Percentiles rank a stretch among this genome's conserved stretches.
These are phyloP conservation scores for Teratosphaeria nubilosa DNA, from an alignment of 2,329 filamentous ascomycete species.

Conservation along the genomic window DNA sequence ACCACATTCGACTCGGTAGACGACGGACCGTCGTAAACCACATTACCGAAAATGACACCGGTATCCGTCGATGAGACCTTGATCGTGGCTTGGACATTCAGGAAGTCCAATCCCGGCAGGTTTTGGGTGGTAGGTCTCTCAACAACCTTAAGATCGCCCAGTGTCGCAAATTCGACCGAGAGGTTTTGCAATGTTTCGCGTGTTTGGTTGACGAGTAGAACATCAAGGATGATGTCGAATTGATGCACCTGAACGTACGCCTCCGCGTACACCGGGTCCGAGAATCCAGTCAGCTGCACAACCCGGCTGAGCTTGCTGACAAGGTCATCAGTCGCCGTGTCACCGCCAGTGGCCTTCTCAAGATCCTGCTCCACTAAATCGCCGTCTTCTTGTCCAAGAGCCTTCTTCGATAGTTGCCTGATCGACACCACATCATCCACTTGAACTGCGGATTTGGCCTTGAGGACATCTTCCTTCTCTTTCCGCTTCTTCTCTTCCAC, in stretches of 20 bases:
- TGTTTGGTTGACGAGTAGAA: constrained; percentile 93
- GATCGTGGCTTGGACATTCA: constrained; percentile 97
- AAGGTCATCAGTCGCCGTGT: constrained; percentile 72
- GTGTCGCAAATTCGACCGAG: constrained; percentile 94
- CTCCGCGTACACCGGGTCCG: constrained; percentile 96
- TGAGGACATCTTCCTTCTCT: constrained; percentile 86
- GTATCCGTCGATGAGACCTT: constrained; percentile 98
- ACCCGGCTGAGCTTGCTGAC: constrained; percentile 91
- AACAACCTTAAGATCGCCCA: constrained; percentile 95
- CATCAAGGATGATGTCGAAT: constrained; percentile 95
- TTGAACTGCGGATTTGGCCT: constrained; percentile 86
- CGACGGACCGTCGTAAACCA: constrained; percentile 90
- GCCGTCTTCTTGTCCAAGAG: constrained; percentile 58
- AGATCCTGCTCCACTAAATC: constrained; percentile 85
- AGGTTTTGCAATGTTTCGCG: constrained; percentile 93
- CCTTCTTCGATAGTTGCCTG: constrained; percentile 87
- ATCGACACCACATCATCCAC: constrained; percentile 93
- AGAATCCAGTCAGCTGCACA: constrained; percentile 95
- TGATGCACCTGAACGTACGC: constrained; percentile 98
- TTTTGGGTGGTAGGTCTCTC: constrained; percentile 95
- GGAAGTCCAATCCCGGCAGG: constrained; percentile 87
- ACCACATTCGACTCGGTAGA: constrained; percentile 92
- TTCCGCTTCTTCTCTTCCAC: constrained; percentile 95
- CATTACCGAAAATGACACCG: constrained; percentile 96
- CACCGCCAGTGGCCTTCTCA: constrained; percentile 87